phyloP scores from a whole-genome alignment of 2,329 filamentous ascomycete species.

The Penicillium sp. region DNA sequence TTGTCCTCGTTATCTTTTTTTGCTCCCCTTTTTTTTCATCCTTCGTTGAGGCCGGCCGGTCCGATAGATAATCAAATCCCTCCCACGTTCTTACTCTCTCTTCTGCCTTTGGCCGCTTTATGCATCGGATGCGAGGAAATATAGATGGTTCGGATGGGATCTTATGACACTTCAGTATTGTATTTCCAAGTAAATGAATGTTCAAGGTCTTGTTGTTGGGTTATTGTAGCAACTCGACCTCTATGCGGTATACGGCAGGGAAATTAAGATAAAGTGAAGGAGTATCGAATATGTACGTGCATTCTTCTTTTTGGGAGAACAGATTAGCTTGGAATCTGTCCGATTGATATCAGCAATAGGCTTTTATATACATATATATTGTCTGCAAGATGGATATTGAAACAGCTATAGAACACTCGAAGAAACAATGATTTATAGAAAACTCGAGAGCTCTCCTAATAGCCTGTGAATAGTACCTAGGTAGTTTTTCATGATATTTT shows the following conservation, averaged over 20 bases:
- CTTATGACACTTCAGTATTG: not conserved
- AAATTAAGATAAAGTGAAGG: not conserved
- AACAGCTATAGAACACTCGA: not conserved
- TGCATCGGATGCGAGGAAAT: slow-evolving; percentile 6
- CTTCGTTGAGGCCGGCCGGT: slow-evolving; percentile 28
- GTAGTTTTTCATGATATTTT: not conserved
- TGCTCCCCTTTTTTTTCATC: slow-evolving; percentile 10
- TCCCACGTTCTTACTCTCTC: slow-evolving; percentile 10
- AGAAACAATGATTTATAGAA: not conserved
- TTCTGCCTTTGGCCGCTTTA: not conserved
- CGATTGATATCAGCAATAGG: not conserved
- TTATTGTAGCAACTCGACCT: not conserved
- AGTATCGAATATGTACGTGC: too few species aligned
- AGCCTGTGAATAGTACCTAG: not conserved
- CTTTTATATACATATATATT: not conserved
- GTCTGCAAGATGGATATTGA: not conserved
- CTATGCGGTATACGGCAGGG: not conserved
- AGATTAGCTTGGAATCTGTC: not conserved
- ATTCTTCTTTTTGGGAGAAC: not conserved
- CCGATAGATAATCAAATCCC: slow-evolving; percentile 31
- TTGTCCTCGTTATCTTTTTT: slow-evolving; percentile 5
- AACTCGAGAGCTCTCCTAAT: not conserved
- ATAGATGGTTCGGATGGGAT: slow-evolving; percentile 2
- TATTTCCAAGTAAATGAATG: not conserved
- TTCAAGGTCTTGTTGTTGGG: not conserved